Conservation (phyloP, 225 moss, liverwort and hornwort genomes). For the Polytrichum commune region DNA sequence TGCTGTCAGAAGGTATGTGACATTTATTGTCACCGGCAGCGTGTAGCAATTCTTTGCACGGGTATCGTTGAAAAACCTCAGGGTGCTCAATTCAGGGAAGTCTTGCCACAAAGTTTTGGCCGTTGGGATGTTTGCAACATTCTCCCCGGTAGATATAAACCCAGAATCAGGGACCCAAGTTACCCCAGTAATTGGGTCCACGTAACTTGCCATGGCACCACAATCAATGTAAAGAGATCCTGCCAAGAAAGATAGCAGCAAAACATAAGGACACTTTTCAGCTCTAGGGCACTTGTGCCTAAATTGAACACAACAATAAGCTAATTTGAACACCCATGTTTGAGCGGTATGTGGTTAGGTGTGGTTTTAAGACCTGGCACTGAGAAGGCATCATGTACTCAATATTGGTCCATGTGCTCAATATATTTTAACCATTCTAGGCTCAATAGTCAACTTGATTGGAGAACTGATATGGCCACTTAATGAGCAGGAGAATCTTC, state of each 20-base stretch:
- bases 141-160: slow-evolving; percentile 16
- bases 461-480: too few relatives aligned
- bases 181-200: slow-evolving; percentile 6
- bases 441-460: too few relatives aligned
- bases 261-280: too few relatives aligned
- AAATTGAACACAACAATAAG: too few relatives aligned
- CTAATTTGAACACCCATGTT: too few relatives aligned
- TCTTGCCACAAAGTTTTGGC: not conserved
- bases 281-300: too few relatives aligned
- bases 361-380: too few relatives aligned
- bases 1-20: slow-evolving; percentile 8
- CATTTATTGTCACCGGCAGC: slow-evolving; percentile 5
- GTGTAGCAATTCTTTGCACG: slow-evolving; percentile 29
- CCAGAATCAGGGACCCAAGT: slow-evolving; percentile 9
- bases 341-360: too few relatives aligned
- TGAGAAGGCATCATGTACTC: too few relatives aligned
- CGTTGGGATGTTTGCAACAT: not conserved
- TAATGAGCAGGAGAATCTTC: too few relatives aligned
- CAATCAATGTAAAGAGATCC: slow-evolving; percentile 27
- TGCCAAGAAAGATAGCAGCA: not conserved
- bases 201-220: not conserved
- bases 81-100: slow-evolving; percentile 9
- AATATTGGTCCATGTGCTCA: too few relatives aligned
- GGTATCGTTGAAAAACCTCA: slow-evolving; percentile 25
- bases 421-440: too few relatives aligned